Percentiles rank a stretch among this genome's conserved stretches.
Conservation (phyloP, 2,329 filamentous ascomycete genomes). For the Fusarium decemcellulare region DNA sequence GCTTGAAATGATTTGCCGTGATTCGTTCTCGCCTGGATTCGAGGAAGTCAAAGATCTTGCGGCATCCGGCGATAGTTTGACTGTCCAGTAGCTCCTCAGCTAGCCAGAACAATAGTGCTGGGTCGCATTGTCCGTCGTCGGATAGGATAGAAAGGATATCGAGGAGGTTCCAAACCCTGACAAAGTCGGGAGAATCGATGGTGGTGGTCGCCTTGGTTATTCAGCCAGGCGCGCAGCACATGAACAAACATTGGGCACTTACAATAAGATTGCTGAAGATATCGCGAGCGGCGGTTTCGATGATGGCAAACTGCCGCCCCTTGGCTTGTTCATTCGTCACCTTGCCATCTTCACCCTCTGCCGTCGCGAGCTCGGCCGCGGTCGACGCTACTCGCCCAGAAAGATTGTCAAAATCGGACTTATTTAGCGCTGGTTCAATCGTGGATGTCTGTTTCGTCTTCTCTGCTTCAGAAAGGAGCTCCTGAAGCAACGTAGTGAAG, state of each 20-base stretch:
- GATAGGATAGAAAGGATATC: conserved; percentile 92
- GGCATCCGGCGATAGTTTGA: conserved; percentile 93
- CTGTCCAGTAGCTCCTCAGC: conserved; percentile 96
- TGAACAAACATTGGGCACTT: conserved; percentile 50
- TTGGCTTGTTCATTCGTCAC: conserved; percentile 57
- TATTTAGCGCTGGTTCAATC: conserved; percentile 82
- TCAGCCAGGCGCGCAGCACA: conserved; percentile 48
- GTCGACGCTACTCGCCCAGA: conserved; percentile 59
- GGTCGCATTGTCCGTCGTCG: conserved; percentile 83
- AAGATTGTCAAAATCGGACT: conserved; percentile 73
- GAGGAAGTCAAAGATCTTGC: conserved; percentile 92
- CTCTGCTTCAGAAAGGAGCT: conserved; percentile 72
- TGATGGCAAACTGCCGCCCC: conserved; percentile 73
- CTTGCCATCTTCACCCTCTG: conserved; percentile 50
- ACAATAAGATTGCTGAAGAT: conserved; percentile 86
- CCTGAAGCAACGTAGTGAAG: conserved; percentile 67
- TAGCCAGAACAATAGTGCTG: conserved; percentile 88
- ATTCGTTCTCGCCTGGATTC: conserved; percentile 93
- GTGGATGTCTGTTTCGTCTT: conserved; percentile 69
- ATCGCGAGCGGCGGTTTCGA: conserved; percentile 87
- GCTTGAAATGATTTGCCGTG: conserved; percentile 83
- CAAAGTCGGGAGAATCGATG: conserved; percentile 84
- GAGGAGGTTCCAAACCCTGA: conserved; percentile 91
- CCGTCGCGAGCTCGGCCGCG: conserved; percentile 44
- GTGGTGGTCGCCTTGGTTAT: conserved; percentile 74